phyloP scores from a whole-genome alignment of 106 monocot species.

The Hemerocallis citrina region DNA sequence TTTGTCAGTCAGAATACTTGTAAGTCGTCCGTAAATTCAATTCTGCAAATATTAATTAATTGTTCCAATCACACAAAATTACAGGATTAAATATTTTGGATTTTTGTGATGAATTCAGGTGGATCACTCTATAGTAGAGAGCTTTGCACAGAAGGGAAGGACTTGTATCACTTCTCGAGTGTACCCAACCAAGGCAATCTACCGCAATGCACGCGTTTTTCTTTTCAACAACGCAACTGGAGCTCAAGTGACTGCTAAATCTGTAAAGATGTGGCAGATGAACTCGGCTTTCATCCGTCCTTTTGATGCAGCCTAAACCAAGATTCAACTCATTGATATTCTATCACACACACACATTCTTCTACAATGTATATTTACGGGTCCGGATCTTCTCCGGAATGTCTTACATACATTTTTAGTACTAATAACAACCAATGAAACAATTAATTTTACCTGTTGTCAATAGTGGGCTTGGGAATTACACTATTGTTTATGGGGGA shows the following conservation, averaged over 20 bases:
- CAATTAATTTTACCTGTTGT: no score
- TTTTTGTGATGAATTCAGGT: constrained; percentile 48
- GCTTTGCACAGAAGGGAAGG: constrained; percentile 81
- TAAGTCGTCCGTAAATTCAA: constrained; percentile 3
- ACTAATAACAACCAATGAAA: no score
- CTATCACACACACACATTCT: no score
- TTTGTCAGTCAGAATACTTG: constrained; percentile 43
- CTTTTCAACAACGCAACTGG: constrained; percentile 82
- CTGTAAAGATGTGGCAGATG: constrained; percentile 68
- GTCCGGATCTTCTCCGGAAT: no score
- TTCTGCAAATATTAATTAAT: background rate
- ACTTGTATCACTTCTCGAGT: constrained; percentile 71
- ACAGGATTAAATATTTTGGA: background rate
- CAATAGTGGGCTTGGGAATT: no score
- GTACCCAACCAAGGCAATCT: constrained; percentile 71
- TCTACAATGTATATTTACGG: no score
- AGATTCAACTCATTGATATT: no score
- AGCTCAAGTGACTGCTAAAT: constrained; percentile 31
- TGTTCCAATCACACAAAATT: no score
- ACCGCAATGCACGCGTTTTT: constrained; percentile 37
- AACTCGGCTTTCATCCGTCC: constrained; percentile 37
- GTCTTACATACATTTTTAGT: no score
- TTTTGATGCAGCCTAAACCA: constrained; percentile 7
- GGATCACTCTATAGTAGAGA: constrained; percentile 89
- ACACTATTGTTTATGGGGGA: no score